Evolutionary conservation across 2,329 filamentous ascomycete genomes (phyloP).

Genomic region (Botryotinia globosa): DNA sequence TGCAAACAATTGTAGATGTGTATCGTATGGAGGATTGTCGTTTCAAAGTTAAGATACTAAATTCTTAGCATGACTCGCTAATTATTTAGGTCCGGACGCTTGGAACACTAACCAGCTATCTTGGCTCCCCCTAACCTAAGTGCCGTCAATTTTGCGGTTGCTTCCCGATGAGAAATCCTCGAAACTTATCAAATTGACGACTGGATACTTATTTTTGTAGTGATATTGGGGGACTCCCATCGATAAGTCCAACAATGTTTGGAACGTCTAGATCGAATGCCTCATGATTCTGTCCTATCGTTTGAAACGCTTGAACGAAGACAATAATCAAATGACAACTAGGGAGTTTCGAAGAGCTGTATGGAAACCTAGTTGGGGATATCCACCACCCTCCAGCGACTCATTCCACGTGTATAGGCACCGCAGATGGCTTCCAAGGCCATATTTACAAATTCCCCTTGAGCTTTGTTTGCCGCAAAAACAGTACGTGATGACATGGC

Average conservation of each 20-base stretch:
- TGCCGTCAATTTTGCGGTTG: background rate
- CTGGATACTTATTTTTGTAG: background rate
- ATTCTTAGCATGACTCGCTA: conserved; percentile 13
- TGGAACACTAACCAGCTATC: background rate
- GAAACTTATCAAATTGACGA: background rate
- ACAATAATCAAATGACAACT: background rate
- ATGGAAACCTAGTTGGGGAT: background rate
- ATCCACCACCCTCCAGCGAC: background rate
- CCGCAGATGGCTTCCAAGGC: background rate
- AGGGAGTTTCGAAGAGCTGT: background rate
- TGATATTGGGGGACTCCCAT: background rate
- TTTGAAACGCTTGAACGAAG: background rate
- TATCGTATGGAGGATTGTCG: background rate
- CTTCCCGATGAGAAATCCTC: background rate
- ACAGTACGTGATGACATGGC: background rate
- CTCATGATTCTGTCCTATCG: background rate
- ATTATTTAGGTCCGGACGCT: background rate
- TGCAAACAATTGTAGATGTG: background rate
- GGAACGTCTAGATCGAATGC: background rate
- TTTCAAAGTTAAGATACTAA: background rate
- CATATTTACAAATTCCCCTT: background rate
- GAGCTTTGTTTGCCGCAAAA: background rate
- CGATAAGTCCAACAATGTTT: background rate
- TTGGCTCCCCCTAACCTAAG: background rate
- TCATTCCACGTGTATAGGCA: background rate